Conservation (phyloP, 1,284 basidiomycete genomes). For the Trametes sp. region DNA sequence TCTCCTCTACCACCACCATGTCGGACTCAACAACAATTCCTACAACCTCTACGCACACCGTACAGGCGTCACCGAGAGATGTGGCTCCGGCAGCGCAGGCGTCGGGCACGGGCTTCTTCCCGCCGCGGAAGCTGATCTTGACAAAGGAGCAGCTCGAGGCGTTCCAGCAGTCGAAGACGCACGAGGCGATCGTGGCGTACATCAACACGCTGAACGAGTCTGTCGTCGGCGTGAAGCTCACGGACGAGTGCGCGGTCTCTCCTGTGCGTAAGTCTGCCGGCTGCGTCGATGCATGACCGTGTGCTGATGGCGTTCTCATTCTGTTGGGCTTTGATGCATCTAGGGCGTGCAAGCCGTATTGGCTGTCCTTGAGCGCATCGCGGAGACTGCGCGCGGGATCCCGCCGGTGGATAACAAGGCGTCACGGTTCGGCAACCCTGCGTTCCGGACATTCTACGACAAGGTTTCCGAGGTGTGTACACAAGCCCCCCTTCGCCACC, state of each 20-base stretch:
- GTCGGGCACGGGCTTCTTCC: constrained; percentile 14
- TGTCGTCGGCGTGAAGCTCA: constrained; percentile 82
- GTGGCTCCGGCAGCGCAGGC: background rate
- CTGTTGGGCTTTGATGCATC: background rate
- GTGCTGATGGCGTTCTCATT: background rate
- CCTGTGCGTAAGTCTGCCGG: constrained; percentile 52
- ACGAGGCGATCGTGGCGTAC: constrained; percentile 76
- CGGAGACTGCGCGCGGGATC: constrained; percentile 69
- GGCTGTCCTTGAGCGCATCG: constrained; percentile 70
- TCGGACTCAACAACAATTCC: constrained; percentile 7
- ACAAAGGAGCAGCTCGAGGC: constrained; percentile 80
- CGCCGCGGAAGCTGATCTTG: constrained; percentile 80
- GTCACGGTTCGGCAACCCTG: constrained; percentile 97
- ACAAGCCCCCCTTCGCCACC: background rate
- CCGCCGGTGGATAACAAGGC: constrained; percentile 92
- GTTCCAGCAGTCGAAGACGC: constrained; percentile 83
- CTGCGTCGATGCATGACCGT: background rate
- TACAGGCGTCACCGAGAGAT: background rate
- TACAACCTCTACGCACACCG: background rate
- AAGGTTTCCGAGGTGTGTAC: constrained; percentile 70
- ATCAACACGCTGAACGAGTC: constrained; percentile 81
- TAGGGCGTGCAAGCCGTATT: constrained; percentile 75
- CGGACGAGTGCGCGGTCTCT: constrained; percentile 64
- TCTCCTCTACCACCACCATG: constrained; percentile 17
- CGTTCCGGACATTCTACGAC: constrained; percentile 93